Conservation (phyloP, 2,329 filamentous ascomycete species). For the Aschersonia sp. region DNA sequence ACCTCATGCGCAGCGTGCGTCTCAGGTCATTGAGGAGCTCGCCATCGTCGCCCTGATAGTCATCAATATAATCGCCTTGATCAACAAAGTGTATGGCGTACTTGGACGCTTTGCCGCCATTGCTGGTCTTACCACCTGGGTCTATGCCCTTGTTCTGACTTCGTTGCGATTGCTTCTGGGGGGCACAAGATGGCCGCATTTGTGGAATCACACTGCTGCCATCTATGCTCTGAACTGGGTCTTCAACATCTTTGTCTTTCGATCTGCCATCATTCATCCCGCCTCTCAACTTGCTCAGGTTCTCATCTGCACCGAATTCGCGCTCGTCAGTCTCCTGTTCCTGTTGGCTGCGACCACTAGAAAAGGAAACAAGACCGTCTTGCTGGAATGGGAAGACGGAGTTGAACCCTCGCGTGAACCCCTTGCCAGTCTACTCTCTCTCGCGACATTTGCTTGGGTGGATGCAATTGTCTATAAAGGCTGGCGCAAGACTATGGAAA, state of each 20-base stretch:
- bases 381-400: conserved; percentile 78
- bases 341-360: conserved; percentile 66
- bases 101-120: conserved; percentile 46
- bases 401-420: conserved; percentile 81
- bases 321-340: conserved; percentile 59
- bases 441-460: conserved; percentile 82
- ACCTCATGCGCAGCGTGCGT: conserved; percentile 56
- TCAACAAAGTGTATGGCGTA: conserved; percentile 42
- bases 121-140: conserved; percentile 60
- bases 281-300: conserved; percentile 45
- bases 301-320: conserved; percentile 61
- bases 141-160: conserved; percentile 64
- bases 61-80: conserved; percentile 51
- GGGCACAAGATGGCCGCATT: conserved; percentile 50
- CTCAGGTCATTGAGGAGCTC: conserved; percentile 61
- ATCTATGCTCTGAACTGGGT: conserved; percentile 79
- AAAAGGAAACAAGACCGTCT: conserved; percentile 80
- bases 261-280: conserved; percentile 71
- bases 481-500: conserved; percentile 70
- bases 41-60: conserved; percentile 59
- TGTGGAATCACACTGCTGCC: conserved; percentile 87
- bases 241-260: conserved; percentile 62
- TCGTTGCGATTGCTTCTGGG: conserved; percentile 56
- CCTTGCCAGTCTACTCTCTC: conserved; percentile 74
- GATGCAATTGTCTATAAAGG: conserved; percentile 81